phyloP scores from a whole-genome alignment of 345 rosid species.

The Cochlearia excelsa region DNA sequence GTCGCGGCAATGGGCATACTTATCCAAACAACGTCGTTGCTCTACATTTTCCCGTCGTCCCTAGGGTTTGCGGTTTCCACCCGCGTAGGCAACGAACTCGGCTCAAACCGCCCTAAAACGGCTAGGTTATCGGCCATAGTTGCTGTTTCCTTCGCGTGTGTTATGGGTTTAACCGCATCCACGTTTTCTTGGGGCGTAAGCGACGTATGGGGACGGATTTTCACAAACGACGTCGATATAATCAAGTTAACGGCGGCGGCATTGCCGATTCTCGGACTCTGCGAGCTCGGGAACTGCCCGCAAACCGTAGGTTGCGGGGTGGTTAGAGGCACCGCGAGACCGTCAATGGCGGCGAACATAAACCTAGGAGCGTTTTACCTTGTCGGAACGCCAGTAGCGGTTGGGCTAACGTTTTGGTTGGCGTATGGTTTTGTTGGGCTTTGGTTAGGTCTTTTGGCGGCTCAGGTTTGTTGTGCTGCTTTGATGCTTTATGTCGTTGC shows the following conservation, averaged over 20 bases:
- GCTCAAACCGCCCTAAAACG: slow-evolving; percentile 54
- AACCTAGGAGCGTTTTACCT: slow-evolving; percentile 86
- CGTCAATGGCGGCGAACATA: slow-evolving; percentile 76
- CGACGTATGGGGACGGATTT: slow-evolving; percentile 70
- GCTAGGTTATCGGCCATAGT: slow-evolving; percentile 71
- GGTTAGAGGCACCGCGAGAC: slow-evolving; percentile 78
- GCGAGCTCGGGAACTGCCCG: slow-evolving; percentile 89
- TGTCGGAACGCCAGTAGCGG: slow-evolving; percentile 86
- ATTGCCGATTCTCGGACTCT: slow-evolving; percentile 77
- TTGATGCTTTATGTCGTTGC: slow-evolving; percentile 83
- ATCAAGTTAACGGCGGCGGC: slow-evolving; percentile 67
- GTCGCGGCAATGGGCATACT: slow-evolving; percentile 92
- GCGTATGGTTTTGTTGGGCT: slow-evolving; percentile 75
- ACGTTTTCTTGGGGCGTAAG: slow-evolving; percentile 68
- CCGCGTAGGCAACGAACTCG: slow-evolving; percentile 90
- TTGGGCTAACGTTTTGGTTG: slow-evolving; percentile 66
- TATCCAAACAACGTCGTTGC: slow-evolving; percentile 88
- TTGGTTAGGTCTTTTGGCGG: slow-evolving; percentile 76
- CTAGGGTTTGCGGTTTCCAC: slow-evolving; percentile 79
- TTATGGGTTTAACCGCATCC: slow-evolving; percentile 70
- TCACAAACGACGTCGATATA: slow-evolving; percentile 65
- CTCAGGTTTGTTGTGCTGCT: slow-evolving; percentile 81
- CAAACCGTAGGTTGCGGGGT: slow-evolving; percentile 96
- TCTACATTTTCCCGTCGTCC: slow-evolving; percentile 87
- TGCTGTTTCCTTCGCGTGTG: slow-evolving; percentile 57